Base-by-base conservation (phyloP, 495 filamentous ascomycete genomes). In the Penicillium paxilli region DNA sequence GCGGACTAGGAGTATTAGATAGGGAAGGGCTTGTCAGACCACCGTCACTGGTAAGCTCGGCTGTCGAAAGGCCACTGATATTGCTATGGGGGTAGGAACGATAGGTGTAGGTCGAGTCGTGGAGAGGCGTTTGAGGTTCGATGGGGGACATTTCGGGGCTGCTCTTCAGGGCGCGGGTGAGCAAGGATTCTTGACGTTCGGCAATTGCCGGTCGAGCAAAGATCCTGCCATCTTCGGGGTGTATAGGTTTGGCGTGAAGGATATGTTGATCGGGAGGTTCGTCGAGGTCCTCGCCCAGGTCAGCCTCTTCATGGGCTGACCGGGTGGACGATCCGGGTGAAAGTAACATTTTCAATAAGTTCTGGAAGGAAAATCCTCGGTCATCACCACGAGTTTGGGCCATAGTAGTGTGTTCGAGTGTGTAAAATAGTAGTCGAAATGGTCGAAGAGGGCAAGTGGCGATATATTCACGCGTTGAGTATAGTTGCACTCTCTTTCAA, bases 21-120 rank as follows among this genome's bases (percentile, higher is more conserved):
- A 91, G 77, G n/a, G 91, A 85, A 38, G 94, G 91, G 59, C 91
- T 95, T n/a, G 92, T 96, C 35, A 91, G 71, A 42, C 90, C 93
- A 33, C 88, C 94, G 64, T 96, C 94, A 70, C 91, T 96, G 23
- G 91, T 96, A 48, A 96, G 76, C 55, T 96, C 92, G 21, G 85
- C 86, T 2, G 89, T 92, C 12, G 92, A 96, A 44, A 88, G 75
- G 49, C 84, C 77, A 72, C 90, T 95, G 55, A 81, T 72, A 61
- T 86, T 92, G 72, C 87, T 91, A 62, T 85, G 86, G 42, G 87
- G 86, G 48, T 92, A 92, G 47, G 85, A 82, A 46, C 78, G 81
- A 73, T 80, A 75, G 48, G 60, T 57, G 52, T 73, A 75, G 46
- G 23, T 47, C 21, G 65, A 62, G 33, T 72, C 74, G 59, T 68